Evolutionary conservation across 2,329 filamentous ascomycete species (phyloP), one percentile per base, ranked within the genome.

Genomic region (Aureobasidium sp.): DNA sequence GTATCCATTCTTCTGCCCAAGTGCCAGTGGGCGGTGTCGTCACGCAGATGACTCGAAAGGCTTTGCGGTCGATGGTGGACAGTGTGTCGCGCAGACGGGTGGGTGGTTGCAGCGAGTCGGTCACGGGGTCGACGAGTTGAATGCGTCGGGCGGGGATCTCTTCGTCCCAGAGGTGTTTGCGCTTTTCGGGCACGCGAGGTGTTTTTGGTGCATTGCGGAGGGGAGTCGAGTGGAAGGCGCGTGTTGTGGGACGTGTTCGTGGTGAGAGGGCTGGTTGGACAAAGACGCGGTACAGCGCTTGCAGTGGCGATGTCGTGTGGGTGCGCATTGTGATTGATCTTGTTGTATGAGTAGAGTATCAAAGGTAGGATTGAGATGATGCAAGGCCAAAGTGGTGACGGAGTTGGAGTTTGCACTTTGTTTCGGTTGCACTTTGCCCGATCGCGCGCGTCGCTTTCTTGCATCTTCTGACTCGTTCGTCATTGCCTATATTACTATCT

Each of bases 1-100:
- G 85, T 15, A 85, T 75, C 53, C 85, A 68, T 42, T 68, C 64
- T 44, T 65, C 56, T 14, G 27, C 24, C 39, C 37, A 52, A 5
- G 45, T 19, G 24, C 44, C 37, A 5, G 35, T n/a, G 5, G 70
- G 70, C 0, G 73, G 71, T 1, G 71, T 64, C 0, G 70, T 70
- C 29, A 86, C 73, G 65, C 81, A 77, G 2, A 84, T 70, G 1
- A 87, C 75, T 63, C 79, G 77, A 60, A 82, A 73, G 0, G 74
- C 77, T n/a, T 73, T 70, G 27, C 75, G 77, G 66, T 87, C 76
- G 57, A 85, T 72, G 5, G 66, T 69, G 3, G 65, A 50, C 2
- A 87, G 75, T 15, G 78, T 70, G 6, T 72, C 66, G 45, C 64
- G 59, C 9, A 75, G 72, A 5, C 66, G 65, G 1, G 70, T 68